phyloP scores from a whole-genome alignment of 2,329 filamentous ascomycete species.

The Dothidotthia symphoricarpi region DNA sequence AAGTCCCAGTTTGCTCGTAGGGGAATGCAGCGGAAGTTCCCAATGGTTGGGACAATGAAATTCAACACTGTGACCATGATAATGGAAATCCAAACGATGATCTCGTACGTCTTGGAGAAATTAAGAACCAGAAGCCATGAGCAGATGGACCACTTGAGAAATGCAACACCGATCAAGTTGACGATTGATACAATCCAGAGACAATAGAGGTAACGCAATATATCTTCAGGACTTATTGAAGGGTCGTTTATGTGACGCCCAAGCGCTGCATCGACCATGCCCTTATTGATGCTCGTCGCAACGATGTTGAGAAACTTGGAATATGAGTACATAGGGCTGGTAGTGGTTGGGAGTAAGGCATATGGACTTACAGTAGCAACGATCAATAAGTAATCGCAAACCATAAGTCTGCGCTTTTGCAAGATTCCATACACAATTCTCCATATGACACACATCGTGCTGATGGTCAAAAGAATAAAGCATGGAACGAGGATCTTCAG shows the following conservation, averaged over 20 bases:
- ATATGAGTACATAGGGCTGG: no score
- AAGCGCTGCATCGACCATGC: constrained; percentile 19
- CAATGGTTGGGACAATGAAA: constrained; percentile 24
- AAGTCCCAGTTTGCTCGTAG: constrained; percentile 31
- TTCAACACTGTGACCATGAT: constrained; percentile 28
- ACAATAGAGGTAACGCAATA: constrained; percentile 20
- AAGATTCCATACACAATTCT: constrained; percentile 23
- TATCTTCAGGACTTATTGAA: constrained; percentile 9
- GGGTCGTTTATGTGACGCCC: constrained; percentile 28
- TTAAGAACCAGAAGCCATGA: constrained; percentile 31
- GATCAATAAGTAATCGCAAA: constrained; percentile 28
- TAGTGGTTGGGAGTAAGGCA: no score
- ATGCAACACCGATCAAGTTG: constrained; percentile 31
- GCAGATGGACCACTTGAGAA: constrained; percentile 33
- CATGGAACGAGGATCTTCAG: constrained; percentile 20
- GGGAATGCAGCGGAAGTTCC: constrained; percentile 28
- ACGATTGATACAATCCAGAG: constrained; percentile 27
- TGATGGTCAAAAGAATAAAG: constrained; percentile 20
- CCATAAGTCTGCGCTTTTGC: constrained; percentile 21
- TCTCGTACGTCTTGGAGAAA: constrained; percentile 25
- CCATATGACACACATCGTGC: constrained; percentile 25
- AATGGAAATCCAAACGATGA: constrained; percentile 30
- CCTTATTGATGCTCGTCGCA: constrained; percentile 12
- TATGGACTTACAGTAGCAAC: constrained; percentile 22
- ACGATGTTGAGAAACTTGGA: constrained; percentile 18